A percentile compares a stretch with the other conserved stretches of the same genome.
Conservation (phyloP, 164 flowering plant genomes). For the Umbilicus rupestris region DNA sequence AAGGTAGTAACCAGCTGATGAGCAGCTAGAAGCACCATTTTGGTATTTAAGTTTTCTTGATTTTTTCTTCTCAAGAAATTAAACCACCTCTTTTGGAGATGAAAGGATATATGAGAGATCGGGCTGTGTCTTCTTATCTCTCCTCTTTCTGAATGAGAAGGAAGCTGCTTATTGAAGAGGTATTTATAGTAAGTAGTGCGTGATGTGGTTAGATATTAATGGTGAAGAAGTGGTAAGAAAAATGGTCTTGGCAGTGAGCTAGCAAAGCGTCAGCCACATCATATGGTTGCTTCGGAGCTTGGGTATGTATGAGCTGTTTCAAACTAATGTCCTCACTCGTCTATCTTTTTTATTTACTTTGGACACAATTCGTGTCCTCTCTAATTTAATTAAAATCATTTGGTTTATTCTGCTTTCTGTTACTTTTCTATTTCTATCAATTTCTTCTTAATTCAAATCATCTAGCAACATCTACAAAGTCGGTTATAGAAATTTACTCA, state of each 20-base stretch:
- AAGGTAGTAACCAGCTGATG: slow-evolving; percentile 27
- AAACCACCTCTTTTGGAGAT: not conserved
- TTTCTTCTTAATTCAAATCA: too few species aligned
- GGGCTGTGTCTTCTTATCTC: not conserved
- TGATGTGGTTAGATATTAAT: not conserved
- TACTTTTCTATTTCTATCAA: too few species aligned
- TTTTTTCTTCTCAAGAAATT: not conserved
- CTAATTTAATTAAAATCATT: too few species aligned
- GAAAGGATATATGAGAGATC: not conserved
- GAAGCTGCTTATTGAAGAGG: not conserved
- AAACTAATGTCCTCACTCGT: not conserved
- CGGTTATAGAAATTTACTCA: too few species aligned
- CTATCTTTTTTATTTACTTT: too few species aligned
- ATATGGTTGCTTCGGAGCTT: slow-evolving; percentile 5
- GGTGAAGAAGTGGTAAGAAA: not conserved
- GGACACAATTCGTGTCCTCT: too few species aligned
- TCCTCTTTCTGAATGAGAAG: slow-evolving; percentile 1
- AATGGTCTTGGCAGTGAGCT: not conserved
- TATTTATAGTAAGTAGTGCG: slow-evolving; percentile 6
- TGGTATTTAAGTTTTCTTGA: not conserved
- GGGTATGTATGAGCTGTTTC: not conserved
- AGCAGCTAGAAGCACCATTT: slow-evolving; percentile 7
- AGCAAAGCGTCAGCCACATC: slow-evolving; percentile 12
- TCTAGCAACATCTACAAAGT: too few species aligned
- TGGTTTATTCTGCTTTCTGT: too few species aligned